phyloP scores from a whole-genome alignment of 768 basidiomycete species.

The Trametes cingulata region DNA sequence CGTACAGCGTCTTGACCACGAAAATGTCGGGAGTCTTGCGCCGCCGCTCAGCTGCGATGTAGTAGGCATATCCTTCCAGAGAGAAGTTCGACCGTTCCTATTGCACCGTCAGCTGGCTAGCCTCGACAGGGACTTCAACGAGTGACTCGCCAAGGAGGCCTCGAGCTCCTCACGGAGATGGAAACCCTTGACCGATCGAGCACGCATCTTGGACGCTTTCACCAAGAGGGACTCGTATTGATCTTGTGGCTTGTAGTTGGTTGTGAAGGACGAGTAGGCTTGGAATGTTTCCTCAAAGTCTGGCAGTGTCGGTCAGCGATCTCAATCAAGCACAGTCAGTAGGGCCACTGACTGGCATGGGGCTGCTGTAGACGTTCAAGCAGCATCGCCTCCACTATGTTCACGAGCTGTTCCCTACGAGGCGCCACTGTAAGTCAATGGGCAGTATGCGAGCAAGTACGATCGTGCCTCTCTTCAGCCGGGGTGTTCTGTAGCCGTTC shows the following conservation, averaged over 20 bases:
- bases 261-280: slow-evolving; percentile 87
- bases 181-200: slow-evolving; percentile 58
- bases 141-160: slow-evolving; percentile 52
- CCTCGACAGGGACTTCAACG: neutral
- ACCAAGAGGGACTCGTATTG: slow-evolving; percentile 80
- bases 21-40: slow-evolving; percentile 59
- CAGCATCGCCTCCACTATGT: slow-evolving; percentile 56
- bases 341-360: slow-evolving; percentile 59
- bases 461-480: slow-evolving; percentile 46
- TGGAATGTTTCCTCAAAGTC: slow-evolving; percentile 82
- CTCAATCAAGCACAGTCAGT: neutral
- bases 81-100: slow-evolving; percentile 38
- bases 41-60: slow-evolving; percentile 63
- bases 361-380: slow-evolving; percentile 73
- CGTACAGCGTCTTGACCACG: slow-evolving; percentile 60
- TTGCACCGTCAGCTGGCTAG: slow-evolving; percentile 21
- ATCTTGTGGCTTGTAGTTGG: slow-evolving; percentile 67
- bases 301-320: slow-evolving; percentile 31
- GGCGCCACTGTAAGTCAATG: neutral
- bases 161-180: slow-evolving; percentile 67
- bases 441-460: too few species aligned
- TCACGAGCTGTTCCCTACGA: slow-evolving; percentile 45
- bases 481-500: slow-evolving; percentile 55
- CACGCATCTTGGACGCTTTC: slow-evolving; percentile 71
- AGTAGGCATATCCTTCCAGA: slow-evolving; percentile 61